Evolutionary conservation across 352 stramenopile genomes (phyloP).

Genomic region (Phytophthora quininea): DNA sequence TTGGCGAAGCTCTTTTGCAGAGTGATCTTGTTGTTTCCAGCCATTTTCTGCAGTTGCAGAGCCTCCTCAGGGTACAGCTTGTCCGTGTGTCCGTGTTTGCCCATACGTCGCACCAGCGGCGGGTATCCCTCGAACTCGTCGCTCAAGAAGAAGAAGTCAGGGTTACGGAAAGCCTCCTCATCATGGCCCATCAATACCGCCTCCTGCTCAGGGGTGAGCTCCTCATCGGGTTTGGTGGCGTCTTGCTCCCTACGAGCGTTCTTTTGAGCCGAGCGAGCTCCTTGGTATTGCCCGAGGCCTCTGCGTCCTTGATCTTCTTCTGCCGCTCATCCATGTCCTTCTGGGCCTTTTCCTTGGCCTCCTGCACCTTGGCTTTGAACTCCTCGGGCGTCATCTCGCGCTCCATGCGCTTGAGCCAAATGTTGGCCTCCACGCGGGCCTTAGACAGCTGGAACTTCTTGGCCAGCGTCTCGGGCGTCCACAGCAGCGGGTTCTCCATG

Average conservation of each 20-base stretch:
- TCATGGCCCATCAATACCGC: conserved; percentile 63
- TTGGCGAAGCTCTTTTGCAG: conserved; percentile 83
- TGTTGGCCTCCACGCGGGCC: conserved; percentile 80
- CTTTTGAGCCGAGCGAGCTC: conserved; percentile 67
- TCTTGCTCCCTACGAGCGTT: conserved; percentile 50
- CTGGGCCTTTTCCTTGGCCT: conserved; percentile 55
- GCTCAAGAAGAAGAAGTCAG: conserved; percentile 87
- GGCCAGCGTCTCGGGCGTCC: conserved; percentile 86
- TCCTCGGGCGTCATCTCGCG: conserved; percentile 61
- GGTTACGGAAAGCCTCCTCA: conserved; percentile 78
- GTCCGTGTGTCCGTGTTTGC: conserved; percentile 83
- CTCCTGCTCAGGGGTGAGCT: conserved; percentile 61
- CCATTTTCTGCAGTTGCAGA: conserved; percentile 72
- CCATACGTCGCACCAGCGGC: conserved; percentile 77
- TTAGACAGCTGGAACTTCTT: conserved; percentile 77
- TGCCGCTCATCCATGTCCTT: conserved; percentile 43
- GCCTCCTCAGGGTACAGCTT: conserved; percentile 84
- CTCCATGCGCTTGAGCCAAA: conserved; percentile 78
- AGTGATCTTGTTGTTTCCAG: conserved; percentile 73
- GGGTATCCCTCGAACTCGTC: conserved; percentile 84
- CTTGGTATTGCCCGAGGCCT: conserved; percentile 60
- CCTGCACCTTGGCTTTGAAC: conserved; percentile 63
- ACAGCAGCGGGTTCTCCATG: conserved; percentile 88
- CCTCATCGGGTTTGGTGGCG: conserved; percentile 56
- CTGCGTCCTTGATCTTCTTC: conserved; percentile 52